These are phyloP conservation scores for Kalmanozyma brasiliensis DNA, from an alignment of 1,284 basidiomycete genomes.

Conservation along the genomic window DNA sequence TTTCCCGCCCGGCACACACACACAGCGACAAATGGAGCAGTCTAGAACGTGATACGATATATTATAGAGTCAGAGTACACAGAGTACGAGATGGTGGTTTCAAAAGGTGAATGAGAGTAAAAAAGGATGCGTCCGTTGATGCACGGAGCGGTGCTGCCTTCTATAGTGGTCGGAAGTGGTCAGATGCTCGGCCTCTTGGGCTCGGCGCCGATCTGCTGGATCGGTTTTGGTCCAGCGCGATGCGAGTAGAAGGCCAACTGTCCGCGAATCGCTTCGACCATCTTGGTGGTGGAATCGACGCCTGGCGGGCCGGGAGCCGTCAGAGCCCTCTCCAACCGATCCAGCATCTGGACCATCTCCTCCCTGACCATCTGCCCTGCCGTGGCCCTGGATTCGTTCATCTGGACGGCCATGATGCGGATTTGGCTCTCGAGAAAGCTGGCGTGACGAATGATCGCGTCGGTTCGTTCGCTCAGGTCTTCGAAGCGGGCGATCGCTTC, in stretches of 20 bases:
- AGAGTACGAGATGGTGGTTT: no score
- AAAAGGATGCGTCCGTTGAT: no score
- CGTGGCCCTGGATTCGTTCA: constrained; percentile 39
- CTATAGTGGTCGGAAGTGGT: no score
- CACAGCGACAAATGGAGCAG: background rate
- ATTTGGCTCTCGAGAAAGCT: constrained; percentile 60
- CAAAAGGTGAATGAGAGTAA: background rate
- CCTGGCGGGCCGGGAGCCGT: constrained; percentile 19
- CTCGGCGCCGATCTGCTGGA: background rate
- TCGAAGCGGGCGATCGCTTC: constrained; percentile 47
- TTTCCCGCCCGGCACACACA: background rate
- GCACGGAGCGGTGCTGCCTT: no score
- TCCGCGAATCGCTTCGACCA: constrained; percentile 26
- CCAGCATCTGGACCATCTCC: constrained; percentile 38
- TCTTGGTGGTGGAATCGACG: constrained; percentile 20
- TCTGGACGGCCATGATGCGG: constrained; percentile 51
- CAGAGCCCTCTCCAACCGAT: constrained; percentile 30
- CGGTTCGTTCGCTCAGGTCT: constrained; percentile 61
- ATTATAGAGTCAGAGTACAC: constrained; percentile 29
- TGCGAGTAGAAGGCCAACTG: constrained; percentile 33
- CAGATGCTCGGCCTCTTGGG: constrained; percentile 20
- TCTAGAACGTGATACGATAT: constrained; percentile 12
- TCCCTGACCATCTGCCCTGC: constrained; percentile 32
- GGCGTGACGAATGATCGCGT: constrained; percentile 62
- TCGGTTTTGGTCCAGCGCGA: constrained; percentile 2